Evolutionary conservation across 768 basidiomycete species (phyloP), one percentile per base, ranked within the genome.

Genomic region (Leccinum aurantiacum): DNA sequence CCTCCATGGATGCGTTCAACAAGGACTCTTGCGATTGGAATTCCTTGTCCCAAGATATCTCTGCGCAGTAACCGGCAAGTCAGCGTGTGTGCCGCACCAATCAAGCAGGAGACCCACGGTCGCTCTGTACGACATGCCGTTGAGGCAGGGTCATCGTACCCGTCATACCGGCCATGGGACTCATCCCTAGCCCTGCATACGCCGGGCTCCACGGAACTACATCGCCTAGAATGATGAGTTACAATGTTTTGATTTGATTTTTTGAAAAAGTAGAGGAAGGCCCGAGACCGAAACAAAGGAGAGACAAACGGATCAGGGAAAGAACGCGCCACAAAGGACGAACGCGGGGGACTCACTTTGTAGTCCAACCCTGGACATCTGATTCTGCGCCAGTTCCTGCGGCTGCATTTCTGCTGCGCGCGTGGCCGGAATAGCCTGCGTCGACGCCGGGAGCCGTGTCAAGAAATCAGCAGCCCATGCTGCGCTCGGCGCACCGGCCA

Each of bases 381-480:
- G n/a, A 15, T 29, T 56, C 17, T 59, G 69, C n/a, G 49, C 48
- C 11, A 37, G 48, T 15, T 53, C 63, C 46, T 63, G 63, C 48
- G 48, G 48, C 29, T 63, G 64, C 56, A 46, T 27, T 7, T 65
- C 17, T 25, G 13, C 48, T n/a, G 8, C 48, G 3, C 11, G 49
- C 7, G 17, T 27, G 1, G 49, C 15, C 22, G 25, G 15, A 27
- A 27, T 15, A 11, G 49, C 25, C 49, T 50, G 49, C 14, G 25
- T 13, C 38, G 35, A 55, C 37, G 27, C 41, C 3, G 77, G 79
- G 48, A 75, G 73, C 25, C 54, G 59, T n/a, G 47, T 53, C 60
- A 84, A 53, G 61, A 90, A 90, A 68, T 89, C 87, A 22, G 80
- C 65, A 1, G 87, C 85, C 88, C 89, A 90, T n/a, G 79, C 72